Conservation (phyloP, 257 asterid species). For the Penstemon eatonii region DNA sequence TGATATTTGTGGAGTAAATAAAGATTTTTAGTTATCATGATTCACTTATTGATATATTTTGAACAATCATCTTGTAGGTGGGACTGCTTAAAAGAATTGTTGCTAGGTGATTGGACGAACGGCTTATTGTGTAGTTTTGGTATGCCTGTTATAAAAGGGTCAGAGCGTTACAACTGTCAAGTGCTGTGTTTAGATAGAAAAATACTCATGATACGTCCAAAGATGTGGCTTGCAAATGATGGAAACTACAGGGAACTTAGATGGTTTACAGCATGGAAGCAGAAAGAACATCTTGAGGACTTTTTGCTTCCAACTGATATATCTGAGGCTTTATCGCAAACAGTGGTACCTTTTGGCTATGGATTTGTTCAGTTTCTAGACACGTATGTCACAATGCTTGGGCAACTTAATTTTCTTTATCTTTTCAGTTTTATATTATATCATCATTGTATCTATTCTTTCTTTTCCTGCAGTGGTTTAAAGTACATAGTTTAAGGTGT, state of each 20-base stretch:
- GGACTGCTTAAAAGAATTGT: slow-evolving; percentile 81
- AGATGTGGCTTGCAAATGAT: slow-evolving; percentile 94
- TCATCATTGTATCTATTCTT: slow-evolving; percentile 1
- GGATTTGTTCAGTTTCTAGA: slow-evolving; percentile 81
- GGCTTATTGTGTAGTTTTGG: slow-evolving; percentile 83
- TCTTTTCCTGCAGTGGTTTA: too few species aligned
- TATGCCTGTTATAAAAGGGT: slow-evolving; percentile 85
- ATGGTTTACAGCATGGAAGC: slow-evolving; percentile 97
- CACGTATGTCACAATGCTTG: slow-evolving; percentile 50
- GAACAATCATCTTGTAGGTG: slow-evolving; percentile 54
- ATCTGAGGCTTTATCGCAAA: slow-evolving; percentile 69
- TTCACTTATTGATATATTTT: slow-evolving; percentile 2
- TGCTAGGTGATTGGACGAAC: slow-evolving; percentile 90
- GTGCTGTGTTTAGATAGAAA: slow-evolving; percentile 77
- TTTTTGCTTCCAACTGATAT: slow-evolving; percentile 71
- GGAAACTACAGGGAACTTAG: slow-evolving; percentile 88
- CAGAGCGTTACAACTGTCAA: slow-evolving; percentile 91
- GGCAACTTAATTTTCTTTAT: not conserved
- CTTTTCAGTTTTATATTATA: not conserved
- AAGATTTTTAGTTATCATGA: slow-evolving; percentile 1
- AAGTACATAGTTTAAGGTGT: slow-evolving; percentile 5
- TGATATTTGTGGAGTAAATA: slow-evolving; percentile 1
- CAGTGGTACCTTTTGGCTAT: slow-evolving; percentile 81
- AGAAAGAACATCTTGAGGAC: slow-evolving; percentile 67
- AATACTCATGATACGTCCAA: slow-evolving; percentile 88